Evolutionary conservation across 2,329 filamentous ascomycete species (phyloP).

Genomic region (Ophiostoma pallidulum): DNA sequence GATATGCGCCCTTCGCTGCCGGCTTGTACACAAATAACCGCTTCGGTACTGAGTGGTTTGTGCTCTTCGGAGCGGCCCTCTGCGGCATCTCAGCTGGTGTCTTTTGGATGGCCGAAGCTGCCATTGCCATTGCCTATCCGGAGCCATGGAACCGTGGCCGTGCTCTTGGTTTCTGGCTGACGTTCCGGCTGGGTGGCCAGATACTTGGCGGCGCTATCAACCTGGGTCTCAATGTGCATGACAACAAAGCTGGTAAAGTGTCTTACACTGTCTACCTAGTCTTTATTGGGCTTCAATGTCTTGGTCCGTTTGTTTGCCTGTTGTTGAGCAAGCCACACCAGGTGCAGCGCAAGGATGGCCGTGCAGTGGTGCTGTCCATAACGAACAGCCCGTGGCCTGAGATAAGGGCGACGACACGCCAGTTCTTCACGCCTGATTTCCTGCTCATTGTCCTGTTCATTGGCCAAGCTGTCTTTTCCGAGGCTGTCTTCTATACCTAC

Average conservation of each 20-base stretch:
- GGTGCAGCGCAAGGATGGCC: constrained; percentile 57
- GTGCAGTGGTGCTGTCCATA: constrained; percentile 50
- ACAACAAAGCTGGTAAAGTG: constrained; percentile 43
- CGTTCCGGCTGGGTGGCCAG: constrained; percentile 49
- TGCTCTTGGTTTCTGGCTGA: constrained; percentile 56
- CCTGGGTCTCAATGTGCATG: constrained; percentile 52
- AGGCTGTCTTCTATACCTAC: constrained; percentile 66
- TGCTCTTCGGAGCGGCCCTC: constrained; percentile 56
- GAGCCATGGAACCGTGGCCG: constrained; percentile 58
- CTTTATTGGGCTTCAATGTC: constrained; percentile 61
- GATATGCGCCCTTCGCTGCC: constrained; percentile 62
- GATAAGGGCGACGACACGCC: constrained; percentile 46
- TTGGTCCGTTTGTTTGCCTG: constrained; percentile 54
- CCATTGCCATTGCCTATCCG: constrained; percentile 63
- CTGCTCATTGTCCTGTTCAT: constrained; percentile 59
- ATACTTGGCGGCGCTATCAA: constrained; percentile 66
- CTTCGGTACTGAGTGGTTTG: constrained; percentile 59
- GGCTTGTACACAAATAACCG: constrained; percentile 65
- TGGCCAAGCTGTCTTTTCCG: constrained; percentile 59
- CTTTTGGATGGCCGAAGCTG: constrained; percentile 68
- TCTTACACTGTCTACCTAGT: constrained; percentile 59
- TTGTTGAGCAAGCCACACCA: constrained; percentile 51
- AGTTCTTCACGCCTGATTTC: constrained; percentile 53
- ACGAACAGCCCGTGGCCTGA: constrained; percentile 47
- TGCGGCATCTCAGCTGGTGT: constrained; percentile 63